phyloP scores from a whole-genome alignment of 352 stramenopile species.

The Phytophthora vignae region DNA sequence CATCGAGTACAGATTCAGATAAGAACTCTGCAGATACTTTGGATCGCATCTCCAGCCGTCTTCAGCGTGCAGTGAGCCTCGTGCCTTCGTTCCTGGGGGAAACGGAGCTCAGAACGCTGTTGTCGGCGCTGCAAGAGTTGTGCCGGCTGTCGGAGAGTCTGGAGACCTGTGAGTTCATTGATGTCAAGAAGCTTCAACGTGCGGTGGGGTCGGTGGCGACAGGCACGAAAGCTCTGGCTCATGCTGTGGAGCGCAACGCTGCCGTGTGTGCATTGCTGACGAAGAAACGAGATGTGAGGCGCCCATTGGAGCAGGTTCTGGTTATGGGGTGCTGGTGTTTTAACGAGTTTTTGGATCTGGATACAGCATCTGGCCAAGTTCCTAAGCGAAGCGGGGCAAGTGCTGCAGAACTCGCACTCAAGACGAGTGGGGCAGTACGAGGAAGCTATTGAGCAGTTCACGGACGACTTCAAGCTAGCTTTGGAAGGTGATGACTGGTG shows the following conservation, averaged over 20 bases:
- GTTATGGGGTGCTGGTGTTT: background rate
- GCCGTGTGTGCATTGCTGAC: constrained; percentile 16
- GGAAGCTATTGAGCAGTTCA: constrained; percentile 37
- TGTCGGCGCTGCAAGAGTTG: constrained; percentile 27
- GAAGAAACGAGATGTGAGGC: constrained; percentile 34
- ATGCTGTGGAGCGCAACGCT: constrained; percentile 6
- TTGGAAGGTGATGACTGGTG: constrained; percentile 34
- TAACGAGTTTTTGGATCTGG: background rate
- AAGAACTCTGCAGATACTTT: constrained; percentile 7
- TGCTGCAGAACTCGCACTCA: constrained; percentile 54
- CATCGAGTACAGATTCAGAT: background rate
- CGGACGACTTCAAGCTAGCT: constrained; percentile 38
- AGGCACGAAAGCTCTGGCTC: constrained; percentile 8
- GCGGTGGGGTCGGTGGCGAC: background rate
- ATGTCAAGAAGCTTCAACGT: constrained; percentile 2
- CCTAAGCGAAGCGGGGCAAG: constrained; percentile 42
- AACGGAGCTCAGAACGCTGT: constrained; percentile 18
- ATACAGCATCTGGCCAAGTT: constrained; percentile 33
- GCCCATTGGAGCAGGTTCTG: background rate
- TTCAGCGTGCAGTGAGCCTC: constrained; percentile 17
- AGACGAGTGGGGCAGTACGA: constrained; percentile 41
- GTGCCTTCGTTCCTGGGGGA: constrained; percentile 30
- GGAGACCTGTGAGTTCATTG: background rate
- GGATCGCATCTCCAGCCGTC: constrained; percentile 8
- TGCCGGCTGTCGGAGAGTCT: background rate